Evolutionary conservation across 306 rosid genomes (phyloP).

Genomic region (Cucumis cinereus): DNA sequence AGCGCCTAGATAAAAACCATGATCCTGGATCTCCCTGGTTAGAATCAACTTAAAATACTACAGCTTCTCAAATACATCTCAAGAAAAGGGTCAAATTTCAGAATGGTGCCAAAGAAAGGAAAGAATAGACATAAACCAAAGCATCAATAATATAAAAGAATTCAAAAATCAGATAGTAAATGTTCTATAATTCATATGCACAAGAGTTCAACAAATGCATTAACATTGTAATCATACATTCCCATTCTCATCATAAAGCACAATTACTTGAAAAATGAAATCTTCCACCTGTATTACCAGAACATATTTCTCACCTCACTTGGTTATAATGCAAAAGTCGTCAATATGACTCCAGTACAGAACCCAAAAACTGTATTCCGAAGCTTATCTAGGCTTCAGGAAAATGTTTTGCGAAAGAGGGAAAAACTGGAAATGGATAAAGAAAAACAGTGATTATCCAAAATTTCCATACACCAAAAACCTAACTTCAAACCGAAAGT

Average conservation of each 20-base stretch:
- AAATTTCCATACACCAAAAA: background rate
- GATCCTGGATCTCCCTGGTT: background rate
- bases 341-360: background rate
- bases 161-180: background rate
- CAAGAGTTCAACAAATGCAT: background rate
- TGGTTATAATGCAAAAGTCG: background rate
- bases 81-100: background rate
- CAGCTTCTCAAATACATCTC: background rate
- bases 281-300: background rate
- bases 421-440: background rate
- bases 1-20: background rate
- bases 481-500: background rate
- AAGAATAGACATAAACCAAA: background rate
- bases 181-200: background rate
- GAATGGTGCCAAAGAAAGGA: background rate
- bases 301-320: background rate
- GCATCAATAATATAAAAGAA: background rate
- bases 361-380: background rate
- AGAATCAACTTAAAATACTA: background rate
- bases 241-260: background rate
- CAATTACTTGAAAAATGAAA: background rate
- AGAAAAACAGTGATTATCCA: background rate
- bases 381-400: background rate
- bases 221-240: background rate
- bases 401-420: slow-evolving; percentile 2